Base-by-base conservation (phyloP, 768 basidiomycete species). In the Naganishia vaughanmartiniae region DNA sequence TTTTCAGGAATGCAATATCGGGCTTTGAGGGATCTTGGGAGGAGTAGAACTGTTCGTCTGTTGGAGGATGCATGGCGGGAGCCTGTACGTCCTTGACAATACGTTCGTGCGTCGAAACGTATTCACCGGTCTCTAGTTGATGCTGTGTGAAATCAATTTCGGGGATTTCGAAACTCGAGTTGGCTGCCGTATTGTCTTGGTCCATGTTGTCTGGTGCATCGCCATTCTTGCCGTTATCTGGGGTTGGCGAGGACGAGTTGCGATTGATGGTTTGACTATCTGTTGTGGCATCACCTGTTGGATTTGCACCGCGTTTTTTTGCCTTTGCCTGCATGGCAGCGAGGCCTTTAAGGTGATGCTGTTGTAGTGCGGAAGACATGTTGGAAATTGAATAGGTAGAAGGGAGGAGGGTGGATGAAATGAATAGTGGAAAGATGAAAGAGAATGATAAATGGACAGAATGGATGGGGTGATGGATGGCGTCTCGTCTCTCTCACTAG, bases 41-140 rank as follows among this genome's bases (percentile, higher is more conserved):
- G 66, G 90, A 89, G 83, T 89, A 97, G 86, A 98, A 99, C 81
- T 98, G 92, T 75, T 90, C 91, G 74, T 90, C 87, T 1, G 94
- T 93, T 0, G 96, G 96, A 70, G 89, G 87, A 75, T 84, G 84
- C 89, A 95, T 94, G 58, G 96, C 94, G 30, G 96, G 95, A 30
- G 96, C 94, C 88, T 98, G 96, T 10, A 95, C 93, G 84, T 98
- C 95, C 83, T 97, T 97, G 78, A 97, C 87, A 55, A 96, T 92
- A 75, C 95, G 87, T 82, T 97, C 94, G 77, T 92, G 91, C 14
- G 96, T 98, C 82, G 88, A 91, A 77, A 96, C 89, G 63, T 88
- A 85, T 76, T 87, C 89, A 30, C 96, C 96, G 82, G 96, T 93
- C 71, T 98, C 96, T 72, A 95, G 87, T 72, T 87, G 77, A 82